These are phyloP conservation scores for Boletus edulis DNA, from an alignment of 768 basidiomycete species.

Conservation along the genomic window DNA sequence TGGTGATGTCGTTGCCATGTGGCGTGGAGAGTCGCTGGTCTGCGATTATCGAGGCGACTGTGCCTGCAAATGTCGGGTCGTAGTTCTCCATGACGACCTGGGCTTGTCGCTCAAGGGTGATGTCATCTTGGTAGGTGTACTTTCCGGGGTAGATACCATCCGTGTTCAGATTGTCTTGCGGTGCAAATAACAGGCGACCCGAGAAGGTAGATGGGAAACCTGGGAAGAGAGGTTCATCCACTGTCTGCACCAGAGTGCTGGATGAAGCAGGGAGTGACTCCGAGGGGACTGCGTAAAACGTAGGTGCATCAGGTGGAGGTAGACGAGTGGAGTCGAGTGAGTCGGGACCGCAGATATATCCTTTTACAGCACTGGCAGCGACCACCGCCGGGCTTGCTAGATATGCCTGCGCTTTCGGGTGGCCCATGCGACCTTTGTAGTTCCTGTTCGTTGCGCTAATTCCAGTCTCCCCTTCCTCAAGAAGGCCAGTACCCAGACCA, in stretches of 20 bases:
- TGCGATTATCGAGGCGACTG: conserved; percentile 53
- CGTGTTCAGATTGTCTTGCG: conserved; percentile 97
- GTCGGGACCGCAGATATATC: conserved; percentile 84
- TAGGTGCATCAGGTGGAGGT: conserved; percentile 51
- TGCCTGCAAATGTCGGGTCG: conserved; percentile 79
- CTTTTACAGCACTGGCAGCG: conserved; percentile 91
- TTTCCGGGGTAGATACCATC: conserved; percentile 99
- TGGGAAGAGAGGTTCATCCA: conserved; percentile 65
- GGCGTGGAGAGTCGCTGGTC: conserved; percentile 17
- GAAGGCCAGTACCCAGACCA: conserved; percentile 86
- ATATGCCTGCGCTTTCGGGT: conserved; percentile 92
- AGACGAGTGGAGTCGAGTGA: conserved; percentile 53
- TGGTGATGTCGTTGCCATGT: conserved; percentile 28
- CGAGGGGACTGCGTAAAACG: conserved; percentile 50
- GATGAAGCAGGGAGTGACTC: conserved; percentile 29
- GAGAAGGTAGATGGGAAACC: conserved; percentile 83
- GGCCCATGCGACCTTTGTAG: conserved; percentile 98
- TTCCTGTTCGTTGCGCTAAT: conserved; percentile 99
- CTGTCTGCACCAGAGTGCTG: conserved; percentile 19
- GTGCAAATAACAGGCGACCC: conserved; percentile 87
- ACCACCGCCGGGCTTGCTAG: conserved; percentile 96
- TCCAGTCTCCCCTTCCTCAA: conserved; percentile 93
- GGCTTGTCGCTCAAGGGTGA: conserved; percentile 91
- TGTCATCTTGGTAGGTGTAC: conserved; percentile 99
- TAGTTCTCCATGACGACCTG: conserved; percentile 99